phyloP scores from a whole-genome alignment of 139 green algal genomes.

The Coelastrella sp. region DNA sequence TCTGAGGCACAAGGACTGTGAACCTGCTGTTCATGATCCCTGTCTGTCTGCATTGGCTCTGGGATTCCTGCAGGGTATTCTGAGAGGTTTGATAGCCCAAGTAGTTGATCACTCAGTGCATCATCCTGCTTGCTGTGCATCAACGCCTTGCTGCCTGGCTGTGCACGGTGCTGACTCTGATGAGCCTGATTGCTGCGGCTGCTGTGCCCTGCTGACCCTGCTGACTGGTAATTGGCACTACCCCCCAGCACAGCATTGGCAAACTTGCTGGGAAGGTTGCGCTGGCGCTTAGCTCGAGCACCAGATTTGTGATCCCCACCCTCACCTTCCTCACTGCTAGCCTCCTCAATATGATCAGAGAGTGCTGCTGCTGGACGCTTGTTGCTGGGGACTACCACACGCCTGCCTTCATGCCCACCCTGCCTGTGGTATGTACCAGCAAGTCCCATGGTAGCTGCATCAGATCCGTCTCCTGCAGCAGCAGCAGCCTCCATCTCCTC shows the following conservation, averaged over 20 bases:
- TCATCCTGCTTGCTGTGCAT: slow-evolving; percentile 17
- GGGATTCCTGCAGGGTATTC: too few species aligned
- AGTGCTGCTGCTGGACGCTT: slow-evolving; percentile 11
- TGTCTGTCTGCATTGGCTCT: too few species aligned
- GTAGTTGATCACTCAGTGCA: slow-evolving; percentile 18
- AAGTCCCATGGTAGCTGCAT: background rate
- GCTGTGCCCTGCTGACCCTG: background rate
- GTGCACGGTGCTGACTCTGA: background rate
- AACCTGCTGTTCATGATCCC: background rate
- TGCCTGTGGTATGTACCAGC: slow-evolving; percentile 38
- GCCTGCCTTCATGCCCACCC: slow-evolving; percentile 35
- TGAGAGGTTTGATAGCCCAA: too few species aligned
- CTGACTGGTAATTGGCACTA: background rate
- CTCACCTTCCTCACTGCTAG: slow-evolving; percentile 18
- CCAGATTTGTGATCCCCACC: background rate
- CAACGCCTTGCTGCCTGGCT: background rate
- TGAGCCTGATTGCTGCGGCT: slow-evolving; percentile 19
- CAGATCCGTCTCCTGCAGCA: slow-evolving; percentile 1
- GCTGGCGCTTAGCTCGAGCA: slow-evolving; percentile 31
- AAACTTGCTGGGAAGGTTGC: slow-evolving; percentile 43
- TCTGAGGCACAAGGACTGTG: slow-evolving; percentile 17
- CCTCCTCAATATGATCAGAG: background rate
- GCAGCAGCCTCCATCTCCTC: slow-evolving; percentile 18
- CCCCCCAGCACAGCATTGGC: slow-evolving; percentile 14
- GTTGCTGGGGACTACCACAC: slow-evolving; percentile 29